phyloP scores from a whole-genome alignment of 176 grass and related monocot species.

The Miscanthus lutarioriparius region DNA sequence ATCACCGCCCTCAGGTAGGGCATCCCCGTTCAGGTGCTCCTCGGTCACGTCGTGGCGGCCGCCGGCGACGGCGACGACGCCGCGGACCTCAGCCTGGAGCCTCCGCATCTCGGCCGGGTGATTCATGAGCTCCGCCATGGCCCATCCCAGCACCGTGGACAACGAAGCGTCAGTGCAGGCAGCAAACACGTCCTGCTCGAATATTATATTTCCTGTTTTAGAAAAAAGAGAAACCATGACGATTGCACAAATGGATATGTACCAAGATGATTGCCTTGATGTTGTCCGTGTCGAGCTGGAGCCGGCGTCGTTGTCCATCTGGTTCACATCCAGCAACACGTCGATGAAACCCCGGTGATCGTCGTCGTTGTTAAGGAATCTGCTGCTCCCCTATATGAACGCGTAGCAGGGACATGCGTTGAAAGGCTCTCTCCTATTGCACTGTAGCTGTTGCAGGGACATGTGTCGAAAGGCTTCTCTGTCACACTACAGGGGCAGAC shows the following conservation, averaged over 20 bases:
- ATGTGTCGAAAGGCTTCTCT: too few species aligned
- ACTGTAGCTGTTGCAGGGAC: too few species aligned
- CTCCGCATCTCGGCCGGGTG: conserved; percentile 30
- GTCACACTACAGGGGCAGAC: too few species aligned
- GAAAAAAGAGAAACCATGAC: too few species aligned
- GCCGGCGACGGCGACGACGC: not conserved
- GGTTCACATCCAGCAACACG: conserved; percentile 42
- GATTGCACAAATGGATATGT: too few species aligned
- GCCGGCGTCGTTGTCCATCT: not conserved
- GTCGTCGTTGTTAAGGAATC: too few species aligned
- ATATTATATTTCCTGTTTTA: too few species aligned
- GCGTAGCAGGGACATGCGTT: too few species aligned
- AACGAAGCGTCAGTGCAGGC: conserved; percentile 24
- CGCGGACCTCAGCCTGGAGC: conserved; percentile 52
- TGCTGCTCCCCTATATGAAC: too few species aligned
- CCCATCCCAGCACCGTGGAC: conserved; percentile 11
- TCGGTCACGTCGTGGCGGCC: conserved; percentile 16
- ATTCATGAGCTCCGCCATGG: conserved; percentile 46
- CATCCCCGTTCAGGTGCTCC: conserved; percentile 12
- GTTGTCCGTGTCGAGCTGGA: too few species aligned
- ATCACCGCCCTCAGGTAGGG: conserved; percentile 23
- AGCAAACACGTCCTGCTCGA: conserved; percentile 31
- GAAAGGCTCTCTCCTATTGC: too few species aligned
- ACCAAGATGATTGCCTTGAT: too few species aligned
- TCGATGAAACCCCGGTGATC: conserved; percentile 29